A percentile compares a stretch with the other conserved stretches of the same genome.
These are phyloP conservation scores for Rhizopus stolonifer DNA, from an alignment of 371 early-diverging fungal species.

Conservation along the genomic window DNA sequence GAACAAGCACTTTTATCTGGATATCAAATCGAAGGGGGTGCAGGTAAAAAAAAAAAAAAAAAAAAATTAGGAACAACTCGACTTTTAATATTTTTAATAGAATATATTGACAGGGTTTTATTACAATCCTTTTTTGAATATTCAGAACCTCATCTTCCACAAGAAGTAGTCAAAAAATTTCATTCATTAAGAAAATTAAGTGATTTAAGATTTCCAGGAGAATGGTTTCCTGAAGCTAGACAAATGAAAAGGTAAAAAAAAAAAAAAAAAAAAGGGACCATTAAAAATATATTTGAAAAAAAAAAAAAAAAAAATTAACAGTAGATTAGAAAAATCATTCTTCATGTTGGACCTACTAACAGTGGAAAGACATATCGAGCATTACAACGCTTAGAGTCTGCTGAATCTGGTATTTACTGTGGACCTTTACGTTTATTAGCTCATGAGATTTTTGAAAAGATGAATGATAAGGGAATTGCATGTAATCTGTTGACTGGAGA, in stretches of 20 bases:
- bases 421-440: constrained; percentile 94
- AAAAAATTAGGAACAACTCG: not conserved
- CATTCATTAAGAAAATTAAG: constrained; percentile 60
- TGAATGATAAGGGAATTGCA: constrained; percentile 72
- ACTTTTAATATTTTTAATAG: no score
- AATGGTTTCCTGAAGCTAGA: constrained; percentile 78
- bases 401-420: constrained; percentile 79
- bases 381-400: constrained; percentile 65
- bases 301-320: not conserved
- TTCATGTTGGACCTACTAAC: constrained; percentile 98
- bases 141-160: constrained; percentile 37
- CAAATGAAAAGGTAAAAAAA: constrained; percentile 66
- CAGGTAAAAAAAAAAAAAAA: constrained; percentile 7
- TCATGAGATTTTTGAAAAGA: constrained; percentile 86
- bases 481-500: constrained; percentile 94
- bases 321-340: constrained; percentile 64
- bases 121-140: constrained; percentile 34
- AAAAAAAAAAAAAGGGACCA: no score
- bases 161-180: constrained; percentile 33
- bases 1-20: constrained; percentile 1
- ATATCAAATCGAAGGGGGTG: constrained; percentile 6
- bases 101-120: constrained; percentile 29
- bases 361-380: constrained; percentile 96
- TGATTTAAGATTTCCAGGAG: constrained; percentile 78
- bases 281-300: not conserved